A percentile compares a stretch with the other conserved stretches of the same genome.
These are phyloP conservation scores for Penicillium paradoxum DNA, from an alignment of 495 filamentous ascomycete species.

Conservation along the genomic window DNA sequence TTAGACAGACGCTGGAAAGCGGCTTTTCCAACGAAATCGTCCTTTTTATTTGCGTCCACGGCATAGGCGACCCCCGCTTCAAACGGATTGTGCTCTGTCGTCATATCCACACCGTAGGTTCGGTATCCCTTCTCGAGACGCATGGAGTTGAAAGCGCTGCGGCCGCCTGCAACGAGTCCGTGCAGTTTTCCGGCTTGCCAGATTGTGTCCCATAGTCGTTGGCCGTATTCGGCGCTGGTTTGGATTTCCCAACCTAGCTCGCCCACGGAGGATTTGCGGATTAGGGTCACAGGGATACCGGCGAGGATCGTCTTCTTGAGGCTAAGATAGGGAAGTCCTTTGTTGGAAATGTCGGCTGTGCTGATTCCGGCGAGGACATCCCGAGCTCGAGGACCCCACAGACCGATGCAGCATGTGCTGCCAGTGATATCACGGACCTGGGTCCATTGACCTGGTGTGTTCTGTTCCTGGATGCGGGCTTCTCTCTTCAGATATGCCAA, in stretches of 20 bases:
- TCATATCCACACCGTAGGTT: constrained; percentile 42
- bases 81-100: constrained; percentile 45
- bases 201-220: constrained; percentile 43
- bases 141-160: constrained; percentile 43
- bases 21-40: constrained; percentile 36
- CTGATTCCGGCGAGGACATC: constrained; percentile 32
- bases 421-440: constrained; percentile 47
- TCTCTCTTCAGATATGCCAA: constrained; percentile 39
- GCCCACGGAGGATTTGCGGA: constrained; percentile 46
- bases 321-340: constrained; percentile 34
- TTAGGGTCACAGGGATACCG: constrained; percentile 37
- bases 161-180: constrained; percentile 45
- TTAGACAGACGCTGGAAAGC: constrained; percentile 27
- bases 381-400: constrained; percentile 46
- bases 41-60: constrained; percentile 32
- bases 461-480: constrained; percentile 32
- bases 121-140: constrained; percentile 46
- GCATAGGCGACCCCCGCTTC: constrained; percentile 40
- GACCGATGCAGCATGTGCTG: constrained; percentile 46
- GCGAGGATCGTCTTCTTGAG: constrained; percentile 32
- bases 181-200: constrained; percentile 41
- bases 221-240: constrained; percentile 42
- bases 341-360: constrained; percentile 37
- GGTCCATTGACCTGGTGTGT: constrained; percentile 20
- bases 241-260: constrained; percentile 50